A percentile compares a stretch with the other conserved stretches of the same genome.
Conservation (phyloP, 148 eudicot genomes). For the Bassia scoparia region DNA sequence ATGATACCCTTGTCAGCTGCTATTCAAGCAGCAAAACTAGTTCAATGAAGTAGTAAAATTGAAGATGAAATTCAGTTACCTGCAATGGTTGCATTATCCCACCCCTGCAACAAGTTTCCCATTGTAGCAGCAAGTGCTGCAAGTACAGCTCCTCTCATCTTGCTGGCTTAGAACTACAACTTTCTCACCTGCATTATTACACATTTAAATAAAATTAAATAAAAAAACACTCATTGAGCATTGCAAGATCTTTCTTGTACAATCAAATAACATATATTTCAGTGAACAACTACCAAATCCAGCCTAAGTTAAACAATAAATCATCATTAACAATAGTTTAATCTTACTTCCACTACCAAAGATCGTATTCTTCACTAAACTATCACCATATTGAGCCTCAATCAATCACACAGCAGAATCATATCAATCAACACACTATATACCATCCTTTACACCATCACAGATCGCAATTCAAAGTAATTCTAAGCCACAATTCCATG, state of each 20-base stretch:
- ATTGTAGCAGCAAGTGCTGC: constrained; percentile 88
- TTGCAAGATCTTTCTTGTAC: background rate
- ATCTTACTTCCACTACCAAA: background rate
- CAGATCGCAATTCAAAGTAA: constrained; percentile 5
- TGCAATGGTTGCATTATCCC: constrained; percentile 99
- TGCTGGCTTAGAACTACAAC: constrained; percentile 7
- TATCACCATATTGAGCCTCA: background rate
- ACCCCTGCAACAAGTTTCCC: constrained; percentile 97
- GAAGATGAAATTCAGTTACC: constrained; percentile 34
- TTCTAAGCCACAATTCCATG: background rate
- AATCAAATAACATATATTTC: background rate
- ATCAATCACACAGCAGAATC: background rate
- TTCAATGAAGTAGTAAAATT: background rate
- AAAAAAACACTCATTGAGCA: constrained; percentile 1
- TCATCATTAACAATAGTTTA: constrained; percentile 2
- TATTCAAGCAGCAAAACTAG: background rate
- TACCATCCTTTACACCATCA: background rate
- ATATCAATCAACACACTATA: too few species aligned
- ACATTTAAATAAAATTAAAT: constrained; percentile 10
- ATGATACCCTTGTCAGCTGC: background rate
- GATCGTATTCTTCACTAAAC: background rate
- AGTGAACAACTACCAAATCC: background rate
- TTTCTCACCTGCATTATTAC: constrained; percentile 14
- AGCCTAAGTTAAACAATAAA: background rate
- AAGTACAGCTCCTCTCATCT: constrained; percentile 75